Evolutionary conservation across 1,284 basidiomycete species (phyloP), one percentile per base, ranked within the genome.

Genomic region (Cutaneotrichosporon daszewskae): DNA sequence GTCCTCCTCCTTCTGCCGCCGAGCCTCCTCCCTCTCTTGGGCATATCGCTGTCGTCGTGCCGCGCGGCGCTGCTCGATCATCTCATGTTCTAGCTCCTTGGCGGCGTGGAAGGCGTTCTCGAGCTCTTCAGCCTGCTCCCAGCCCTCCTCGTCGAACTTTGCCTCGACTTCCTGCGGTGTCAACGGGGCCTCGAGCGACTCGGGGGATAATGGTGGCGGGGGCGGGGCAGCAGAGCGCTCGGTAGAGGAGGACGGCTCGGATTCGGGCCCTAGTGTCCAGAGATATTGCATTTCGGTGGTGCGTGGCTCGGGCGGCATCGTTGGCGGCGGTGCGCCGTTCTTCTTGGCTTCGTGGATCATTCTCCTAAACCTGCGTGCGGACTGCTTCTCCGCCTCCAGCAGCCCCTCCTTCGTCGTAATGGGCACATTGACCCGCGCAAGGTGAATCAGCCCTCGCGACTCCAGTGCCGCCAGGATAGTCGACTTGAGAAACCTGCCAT

Each of bases 401-500:
- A 50, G 27, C 10, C 55, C 59, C 34, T 58, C 47, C 5, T 52
- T 48, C 2, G 47, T 55, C 28, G 47, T 48, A 25, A 55, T 43
- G 4, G 59, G 59, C 22, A 46, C 25, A 3, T 31, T 5, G 6
- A 53, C 27, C 3, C 20, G 20, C 6, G 45, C 34, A 44, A 51
- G 53, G 39, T 58, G 57, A 12, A 61, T 54, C 22, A 59, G 31
- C 4, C 47, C 47, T 16, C 53, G 53, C 10, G 45, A 37, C 39
- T 55, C 55, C 16, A 61, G 43, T 1, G 53, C 52, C 8, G 43
- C 36, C 10, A 61, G 51, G 9, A 61, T 41, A 20, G 47, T 54
- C 10, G 29, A 18, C 37, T 61, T 61, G 20, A 61, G 34, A 32
- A 59, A 59, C 22, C 59, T 61, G 34, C 26, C 18, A 13, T 43